Percentiles rank a stretch among this genome's conserved stretches.
phyloP scores from a whole-genome alignment of 2,329 filamentous ascomycete species.

The Arthroderma uncinatum region DNA sequence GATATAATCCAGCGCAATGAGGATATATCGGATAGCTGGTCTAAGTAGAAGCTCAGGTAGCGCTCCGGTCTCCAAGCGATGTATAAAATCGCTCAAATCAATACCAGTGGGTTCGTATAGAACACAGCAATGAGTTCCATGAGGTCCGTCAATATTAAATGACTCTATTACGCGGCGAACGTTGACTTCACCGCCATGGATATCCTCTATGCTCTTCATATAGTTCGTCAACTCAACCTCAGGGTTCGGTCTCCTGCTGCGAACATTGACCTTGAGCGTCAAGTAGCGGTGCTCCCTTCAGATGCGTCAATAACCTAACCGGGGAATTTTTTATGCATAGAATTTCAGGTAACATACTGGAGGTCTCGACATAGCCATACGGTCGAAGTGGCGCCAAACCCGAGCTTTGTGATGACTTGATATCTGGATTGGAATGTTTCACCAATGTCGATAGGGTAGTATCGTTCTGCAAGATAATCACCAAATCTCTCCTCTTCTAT shows the following conservation, averaged over 20 bases:
- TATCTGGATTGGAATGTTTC: conserved; percentile 14
- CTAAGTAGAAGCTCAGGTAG: neutral
- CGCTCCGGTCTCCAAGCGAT: neutral
- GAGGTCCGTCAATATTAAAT: conserved; percentile 20
- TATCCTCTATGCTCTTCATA: conserved; percentile 7
- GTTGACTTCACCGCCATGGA: conserved; percentile 15
- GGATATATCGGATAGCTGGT: neutral
- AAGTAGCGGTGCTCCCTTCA: conserved; percentile 8
- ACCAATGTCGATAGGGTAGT: conserved; percentile 12
- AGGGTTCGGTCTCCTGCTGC: neutral
- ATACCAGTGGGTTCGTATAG: conserved; percentile 16
- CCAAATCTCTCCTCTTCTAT: conserved; percentile 15
- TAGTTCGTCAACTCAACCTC: conserved; percentile 2
- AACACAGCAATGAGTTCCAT: conserved; percentile 17
- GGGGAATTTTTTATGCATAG: neutral
- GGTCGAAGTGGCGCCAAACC: conserved; percentile 18
- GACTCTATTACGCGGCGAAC: conserved; percentile 19
- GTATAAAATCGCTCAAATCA: conserved; percentile 8
- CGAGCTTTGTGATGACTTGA: conserved; percentile 18
- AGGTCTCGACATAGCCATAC: conserved; percentile 18
- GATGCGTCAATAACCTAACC: neutral
- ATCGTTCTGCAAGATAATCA: conserved; percentile 11
- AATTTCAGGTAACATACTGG: conserved; percentile 3
- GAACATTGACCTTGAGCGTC: conserved; percentile 5
- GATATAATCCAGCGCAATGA: conserved; percentile 6